Evolutionary conservation across 768 basidiomycete species (phyloP).

Genomic region (Antrodiella citrinella): DNA sequence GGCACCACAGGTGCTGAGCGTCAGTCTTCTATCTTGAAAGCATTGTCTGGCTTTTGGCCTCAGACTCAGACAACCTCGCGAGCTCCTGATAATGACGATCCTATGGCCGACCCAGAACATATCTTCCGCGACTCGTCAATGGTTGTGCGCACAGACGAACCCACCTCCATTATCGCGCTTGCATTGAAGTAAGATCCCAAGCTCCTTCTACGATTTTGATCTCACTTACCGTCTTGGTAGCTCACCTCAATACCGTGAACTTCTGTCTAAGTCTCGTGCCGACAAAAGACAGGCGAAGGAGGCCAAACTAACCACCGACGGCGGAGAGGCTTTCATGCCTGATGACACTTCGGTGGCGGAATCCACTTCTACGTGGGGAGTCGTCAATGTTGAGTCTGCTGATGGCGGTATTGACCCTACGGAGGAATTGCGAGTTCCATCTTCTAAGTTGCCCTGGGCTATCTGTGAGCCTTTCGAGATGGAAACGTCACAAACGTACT

Average conservation of each 20-base stretch:
- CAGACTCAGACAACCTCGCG: conserved; percentile 40
- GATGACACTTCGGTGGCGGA: conserved; percentile 79
- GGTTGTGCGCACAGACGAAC: conserved; percentile 93
- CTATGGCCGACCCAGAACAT: conserved; percentile 77
- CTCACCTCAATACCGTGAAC: conserved; percentile 76
- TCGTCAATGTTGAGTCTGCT: conserved; percentile 72
- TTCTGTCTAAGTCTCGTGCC: conserved; percentile 67
- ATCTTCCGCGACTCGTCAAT: conserved; percentile 92
- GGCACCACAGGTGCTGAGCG: conserved; percentile 49
- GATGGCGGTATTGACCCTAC: conserved; percentile 65
- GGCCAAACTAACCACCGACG: conserved; percentile 47
- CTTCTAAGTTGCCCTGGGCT: conserved; percentile 75
- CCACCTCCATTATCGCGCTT: conserved; percentile 94
- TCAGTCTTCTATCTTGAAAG: conserved; percentile 64
- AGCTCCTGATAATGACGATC: conserved; percentile 53
- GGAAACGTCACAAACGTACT: conserved; percentile 2
- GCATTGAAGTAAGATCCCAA: conserved; percentile 82
- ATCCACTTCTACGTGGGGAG: conserved; percentile 86
- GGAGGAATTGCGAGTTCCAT: conserved; percentile 67
- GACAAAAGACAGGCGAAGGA: conserved; percentile 64
- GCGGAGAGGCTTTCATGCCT: conserved; percentile 85
- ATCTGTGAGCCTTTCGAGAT: conserved; percentile 44
- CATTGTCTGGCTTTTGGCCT: conserved; percentile 78
- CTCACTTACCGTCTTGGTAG: too few relatives aligned
- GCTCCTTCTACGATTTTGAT: too few relatives aligned